A percentile compares a stretch with the other conserved stretches of the same genome.
phyloP scores from a whole-genome alignment of 116 monocot genomes.

The Cymodocea nodosa region DNA sequence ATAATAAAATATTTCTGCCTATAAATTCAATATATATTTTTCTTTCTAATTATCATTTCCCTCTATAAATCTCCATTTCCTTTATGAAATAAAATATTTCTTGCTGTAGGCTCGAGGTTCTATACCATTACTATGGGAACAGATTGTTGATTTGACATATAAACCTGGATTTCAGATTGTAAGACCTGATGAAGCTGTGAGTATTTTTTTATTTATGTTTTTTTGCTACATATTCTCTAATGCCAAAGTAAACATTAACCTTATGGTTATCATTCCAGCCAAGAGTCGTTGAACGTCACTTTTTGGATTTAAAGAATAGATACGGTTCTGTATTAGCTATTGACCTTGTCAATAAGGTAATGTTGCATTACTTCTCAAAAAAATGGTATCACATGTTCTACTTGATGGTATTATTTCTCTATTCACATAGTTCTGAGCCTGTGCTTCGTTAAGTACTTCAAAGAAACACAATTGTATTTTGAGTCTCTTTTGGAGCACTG shows the following conservation, averaged over 20 bases:
- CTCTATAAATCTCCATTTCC: not conserved
- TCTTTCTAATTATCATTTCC: not conserved
- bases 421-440: not conserved
- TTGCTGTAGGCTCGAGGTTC: slow-evolving; percentile 77
- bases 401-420: not conserved
- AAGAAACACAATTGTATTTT: too few species aligned
- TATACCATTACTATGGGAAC: slow-evolving; percentile 96
- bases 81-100: slow-evolving; percentile 7
- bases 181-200: slow-evolving; percentile 72
- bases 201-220: slow-evolving; percentile 8
- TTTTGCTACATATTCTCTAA: not conserved
- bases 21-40: too few species aligned
- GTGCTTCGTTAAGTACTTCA: too few species aligned
- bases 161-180: slow-evolving; percentile 88
- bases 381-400: not conserved
- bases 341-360: slow-evolving; percentile 89
- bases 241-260: not conserved
- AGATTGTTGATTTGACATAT: slow-evolving; percentile 97
- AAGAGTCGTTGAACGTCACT: slow-evolving; percentile 71
- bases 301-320: slow-evolving; percentile 78
- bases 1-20: too few species aligned
- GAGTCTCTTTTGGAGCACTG: too few species aligned
- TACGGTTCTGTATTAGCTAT: slow-evolving; percentile 87
- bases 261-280: slow-evolving; percentile 31
- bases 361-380: not conserved